A percentile compares a stretch with the other conserved stretches of the same genome.
Evolutionary conservation across 2,329 filamentous ascomycete genomes (phyloP).

Genomic region (Penicillium sp.): DNA sequence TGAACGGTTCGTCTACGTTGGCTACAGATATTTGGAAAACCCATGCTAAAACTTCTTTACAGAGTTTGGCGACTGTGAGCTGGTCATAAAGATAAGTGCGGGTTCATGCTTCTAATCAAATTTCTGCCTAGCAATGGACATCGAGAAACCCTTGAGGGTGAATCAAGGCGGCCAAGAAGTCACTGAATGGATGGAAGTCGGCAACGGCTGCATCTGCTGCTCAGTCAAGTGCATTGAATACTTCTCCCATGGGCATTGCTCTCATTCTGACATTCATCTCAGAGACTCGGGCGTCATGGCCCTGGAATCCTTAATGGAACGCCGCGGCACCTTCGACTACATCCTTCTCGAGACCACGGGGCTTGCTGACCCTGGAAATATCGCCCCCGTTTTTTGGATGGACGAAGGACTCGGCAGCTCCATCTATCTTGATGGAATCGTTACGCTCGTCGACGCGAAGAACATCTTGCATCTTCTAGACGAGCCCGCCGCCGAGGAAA

Average conservation of each 20-base stretch:
- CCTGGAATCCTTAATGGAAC: conserved; percentile 93
- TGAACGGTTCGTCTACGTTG: conserved; percentile 65
- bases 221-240: conserved; percentile 70
- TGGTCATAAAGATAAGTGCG: not conserved
- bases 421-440: conserved; percentile 95
- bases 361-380: conserved; percentile 89
- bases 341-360: conserved; percentile 96
- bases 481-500: conserved; percentile 53
- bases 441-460: conserved; percentile 92
- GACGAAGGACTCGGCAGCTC: conserved; percentile 92
- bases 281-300: conserved; percentile 91
- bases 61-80: conserved; percentile 80
- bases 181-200: conserved; percentile 92
- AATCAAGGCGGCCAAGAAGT: conserved; percentile 78
- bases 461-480: conserved; percentile 82
- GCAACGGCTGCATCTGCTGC: conserved; percentile 96
- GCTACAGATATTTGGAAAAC: not conserved
- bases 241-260: not conserved
- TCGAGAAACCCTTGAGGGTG: conserved; percentile 92
- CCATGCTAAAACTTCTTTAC: conserved; percentile 18
- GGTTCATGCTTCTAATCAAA: not conserved
- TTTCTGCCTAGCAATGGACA: conserved; percentile 68
- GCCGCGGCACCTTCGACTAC: conserved; percentile 91
- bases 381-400: conserved; percentile 95
- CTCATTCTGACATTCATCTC: conserved; percentile 7